Evolutionary conservation across 768 basidiomycete genomes (phyloP).

Genomic region (Suillus sp.): DNA sequence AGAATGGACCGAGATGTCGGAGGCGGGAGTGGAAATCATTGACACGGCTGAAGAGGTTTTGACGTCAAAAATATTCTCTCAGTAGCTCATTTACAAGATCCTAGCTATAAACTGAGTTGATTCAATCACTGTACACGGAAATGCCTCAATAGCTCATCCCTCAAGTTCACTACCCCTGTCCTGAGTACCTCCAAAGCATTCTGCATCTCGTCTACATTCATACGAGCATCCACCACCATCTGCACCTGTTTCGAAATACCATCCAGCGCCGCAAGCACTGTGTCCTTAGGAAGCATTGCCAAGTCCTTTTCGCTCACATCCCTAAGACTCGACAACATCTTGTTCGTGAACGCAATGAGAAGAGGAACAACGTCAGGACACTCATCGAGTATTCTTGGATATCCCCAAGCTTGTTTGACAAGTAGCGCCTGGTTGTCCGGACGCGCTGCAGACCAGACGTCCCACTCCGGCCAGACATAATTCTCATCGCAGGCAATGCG

Average conservation of each 20-base stretch:
- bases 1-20: slow-evolving; percentile 41
- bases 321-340: slow-evolving; percentile 1
- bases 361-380: not conserved
- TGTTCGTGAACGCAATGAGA: slow-evolving; percentile 4
- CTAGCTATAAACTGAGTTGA: not conserved
- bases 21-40: slow-evolving; percentile 37
- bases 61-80: slow-evolving; percentile 4
- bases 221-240: not conserved
- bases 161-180: not conserved
- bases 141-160: not conserved
- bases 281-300: not conserved
- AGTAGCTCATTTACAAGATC: not conserved
- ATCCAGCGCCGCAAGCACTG: not conserved
- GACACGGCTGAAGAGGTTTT: slow-evolving; percentile 32
- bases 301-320: not conserved
- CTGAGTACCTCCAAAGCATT: not conserved
- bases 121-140: not conserved
- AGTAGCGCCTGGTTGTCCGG: not conserved
- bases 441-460: not conserved
- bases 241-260: not conserved
- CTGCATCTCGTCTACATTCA: not conserved
- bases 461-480: slow-evolving; percentile 6
- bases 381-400: not conserved
- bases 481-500: slow-evolving; percentile 8
- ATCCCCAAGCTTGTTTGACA: not conserved